A percentile compares a stretch with the other conserved stretches of the same genome.
phyloP scores from a whole-genome alignment of 768 basidiomycete genomes.

The Trametes gibbosa region DNA sequence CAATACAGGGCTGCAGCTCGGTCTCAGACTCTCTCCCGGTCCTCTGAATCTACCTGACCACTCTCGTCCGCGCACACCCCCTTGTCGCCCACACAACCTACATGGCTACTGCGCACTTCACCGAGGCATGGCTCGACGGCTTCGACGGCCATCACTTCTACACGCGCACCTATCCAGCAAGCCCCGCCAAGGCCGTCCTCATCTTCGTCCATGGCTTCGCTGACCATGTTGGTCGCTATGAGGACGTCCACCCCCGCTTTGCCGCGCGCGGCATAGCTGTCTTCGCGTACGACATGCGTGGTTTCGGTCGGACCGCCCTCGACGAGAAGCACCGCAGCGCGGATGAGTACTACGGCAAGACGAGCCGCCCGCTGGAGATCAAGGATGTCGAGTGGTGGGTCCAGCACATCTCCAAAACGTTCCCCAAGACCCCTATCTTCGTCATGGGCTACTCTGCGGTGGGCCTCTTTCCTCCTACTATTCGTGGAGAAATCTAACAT shows the following conservation, averaged over 20 bases:
- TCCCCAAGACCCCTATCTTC: constrained; percentile 52
- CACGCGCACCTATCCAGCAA: constrained; percentile 52
- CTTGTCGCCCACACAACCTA: too few relatives aligned
- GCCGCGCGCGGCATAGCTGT: constrained; percentile 53
- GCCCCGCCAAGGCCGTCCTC: constrained; percentile 47
- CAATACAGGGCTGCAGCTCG: too few relatives aligned
- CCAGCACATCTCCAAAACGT: constrained; percentile 41
- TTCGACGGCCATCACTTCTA: constrained; percentile 60
- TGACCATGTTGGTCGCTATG: constrained; percentile 67
- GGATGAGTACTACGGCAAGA: constrained; percentile 57
- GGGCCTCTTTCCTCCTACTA: too few relatives aligned
- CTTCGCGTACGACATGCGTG: constrained; percentile 74
- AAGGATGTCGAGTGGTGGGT: constrained; percentile 68
- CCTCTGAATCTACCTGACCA: too few relatives aligned
- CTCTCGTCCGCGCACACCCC: too few relatives aligned
- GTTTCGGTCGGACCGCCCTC: constrained; percentile 68
- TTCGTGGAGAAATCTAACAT: too few relatives aligned
- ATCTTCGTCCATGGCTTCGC: constrained; percentile 75
- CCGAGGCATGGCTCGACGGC: constrained; percentile 55
- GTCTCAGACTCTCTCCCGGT: too few relatives aligned
- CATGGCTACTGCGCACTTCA: constrained; percentile 5
- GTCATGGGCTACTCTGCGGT: constrained; percentile 79
- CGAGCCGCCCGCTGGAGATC: constrained; percentile 56
- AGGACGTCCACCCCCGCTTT: constrained; percentile 56
- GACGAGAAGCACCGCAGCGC: constrained; percentile 55